Percentiles rank a stretch among this genome's conserved stretches.
Conservation (phyloP, 495 filamentous ascomycete genomes). For the Neurospora sp. region DNA sequence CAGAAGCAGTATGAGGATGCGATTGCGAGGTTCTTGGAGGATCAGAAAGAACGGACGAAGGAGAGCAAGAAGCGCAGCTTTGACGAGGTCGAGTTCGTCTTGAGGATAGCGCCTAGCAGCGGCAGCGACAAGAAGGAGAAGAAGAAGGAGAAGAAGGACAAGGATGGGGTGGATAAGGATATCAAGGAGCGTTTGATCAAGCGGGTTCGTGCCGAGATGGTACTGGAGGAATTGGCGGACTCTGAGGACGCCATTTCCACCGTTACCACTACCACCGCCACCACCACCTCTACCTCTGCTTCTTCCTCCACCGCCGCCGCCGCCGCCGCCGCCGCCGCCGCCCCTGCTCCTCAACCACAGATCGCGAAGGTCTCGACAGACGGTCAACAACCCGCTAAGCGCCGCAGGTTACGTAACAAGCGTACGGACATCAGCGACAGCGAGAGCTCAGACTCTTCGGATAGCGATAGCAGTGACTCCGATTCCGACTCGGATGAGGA, state of each 20-base stretch:
- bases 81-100: slow-evolving; percentile 37
- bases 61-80: slow-evolving; percentile 26
- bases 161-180: slow-evolving; percentile 20
- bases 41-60: slow-evolving; percentile 16
- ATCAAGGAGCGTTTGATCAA: slow-evolving; percentile 37
- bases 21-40: slow-evolving; percentile 32
- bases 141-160: background rate
- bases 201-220: slow-evolving; percentile 40
- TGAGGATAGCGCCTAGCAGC: slow-evolving; percentile 19
- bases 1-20: slow-evolving; percentile 46
- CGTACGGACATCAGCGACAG: slow-evolving; percentile 29
- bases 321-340: background rate
- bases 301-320: slow-evolving; percentile 15
- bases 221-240: slow-evolving; percentile 35
- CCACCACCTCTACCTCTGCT: slow-evolving; percentile 20
- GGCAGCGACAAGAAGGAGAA: background rate
- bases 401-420: slow-evolving; percentile 46
- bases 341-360: background rate
- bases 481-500: background rate
- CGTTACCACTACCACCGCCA: slow-evolving; percentile 7
- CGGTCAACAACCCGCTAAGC: slow-evolving; percentile 34
- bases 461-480: slow-evolving; percentile 18
- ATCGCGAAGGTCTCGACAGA: slow-evolving; percentile 22
- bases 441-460: slow-evolving; percentile 15
- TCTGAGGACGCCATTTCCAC: slow-evolving; percentile 24